Conservation (phyloP, 148 eudicot species). For the Selenicereus undatus region DNA sequence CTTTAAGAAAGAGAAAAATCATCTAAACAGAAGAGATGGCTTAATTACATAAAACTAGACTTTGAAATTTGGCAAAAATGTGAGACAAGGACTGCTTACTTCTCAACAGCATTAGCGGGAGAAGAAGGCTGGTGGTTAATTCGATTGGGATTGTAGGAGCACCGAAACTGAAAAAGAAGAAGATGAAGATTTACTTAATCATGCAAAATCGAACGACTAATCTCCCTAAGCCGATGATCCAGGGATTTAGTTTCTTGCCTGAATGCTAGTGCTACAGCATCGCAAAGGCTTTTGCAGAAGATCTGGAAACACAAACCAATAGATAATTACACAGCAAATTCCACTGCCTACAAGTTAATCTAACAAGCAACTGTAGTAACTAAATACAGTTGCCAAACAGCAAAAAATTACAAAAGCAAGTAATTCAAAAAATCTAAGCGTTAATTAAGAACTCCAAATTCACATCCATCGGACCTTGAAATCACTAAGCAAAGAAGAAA, state of each 20-base stretch:
- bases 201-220: background rate
- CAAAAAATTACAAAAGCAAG: background rate
- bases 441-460: background rate
- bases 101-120: conserved; percentile 32
- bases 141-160: conserved; percentile 6
- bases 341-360: background rate
- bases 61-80: background rate
- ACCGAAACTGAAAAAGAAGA: background rate
- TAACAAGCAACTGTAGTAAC: background rate
- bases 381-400: background rate
- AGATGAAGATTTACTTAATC: background rate
- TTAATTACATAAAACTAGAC: background rate
- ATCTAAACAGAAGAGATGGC: background rate
- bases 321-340: background rate
- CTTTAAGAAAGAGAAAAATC: background rate
- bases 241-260: conserved; percentile 11
- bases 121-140: conserved; percentile 13
- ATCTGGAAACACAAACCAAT: conserved; percentile 1
- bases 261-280: background rate
- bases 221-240: background rate
- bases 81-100: conserved; percentile 34
- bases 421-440: background rate
- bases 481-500: background rate
- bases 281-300: background rate
- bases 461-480: background rate